Conservation (phyloP, 345 rosid genomes). For the Abelmoschus esculentus region DNA sequence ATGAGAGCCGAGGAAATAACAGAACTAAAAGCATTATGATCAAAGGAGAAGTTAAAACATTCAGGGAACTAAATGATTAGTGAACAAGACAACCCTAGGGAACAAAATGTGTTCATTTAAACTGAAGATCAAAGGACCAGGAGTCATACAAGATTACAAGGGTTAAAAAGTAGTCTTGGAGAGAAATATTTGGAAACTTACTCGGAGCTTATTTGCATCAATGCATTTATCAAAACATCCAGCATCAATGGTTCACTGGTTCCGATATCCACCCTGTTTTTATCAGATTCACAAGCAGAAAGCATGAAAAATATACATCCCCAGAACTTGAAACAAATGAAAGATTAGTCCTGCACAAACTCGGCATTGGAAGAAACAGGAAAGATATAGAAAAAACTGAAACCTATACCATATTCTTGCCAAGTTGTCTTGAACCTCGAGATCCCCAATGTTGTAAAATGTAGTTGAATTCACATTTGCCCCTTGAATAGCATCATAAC, state of each 20-base stretch:
- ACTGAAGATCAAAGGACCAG: neutral
- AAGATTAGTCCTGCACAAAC: neutral
- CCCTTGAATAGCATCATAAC: slow-evolving; percentile 73
- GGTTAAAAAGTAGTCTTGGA: neutral
- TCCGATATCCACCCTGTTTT: slow-evolving; percentile 81
- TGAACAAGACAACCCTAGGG: neutral
- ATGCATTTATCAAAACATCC: slow-evolving; percentile 71
- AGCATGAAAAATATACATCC: neutral
- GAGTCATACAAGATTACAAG: neutral
- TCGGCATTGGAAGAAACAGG: neutral
- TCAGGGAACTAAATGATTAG: neutral
- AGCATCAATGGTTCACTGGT: slow-evolving; percentile 70
- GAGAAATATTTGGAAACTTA: slow-evolving; percentile 25
- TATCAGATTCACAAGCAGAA: slow-evolving; percentile 9
- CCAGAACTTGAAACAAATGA: neutral
- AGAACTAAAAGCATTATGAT: neutral
- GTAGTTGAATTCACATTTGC: slow-evolving; percentile 77
- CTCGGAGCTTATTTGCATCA: slow-evolving; percentile 93
- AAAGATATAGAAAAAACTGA: neutral
- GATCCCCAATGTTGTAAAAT: slow-evolving; percentile 83
- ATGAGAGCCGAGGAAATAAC: neutral
- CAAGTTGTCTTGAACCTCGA: slow-evolving; percentile 80
- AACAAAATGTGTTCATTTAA: neutral
- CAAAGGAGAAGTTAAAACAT: neutral
- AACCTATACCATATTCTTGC: slow-evolving; percentile 70